Conservation (phyloP, 2,329 filamentous ascomycete species). For the Diaporthe australafricana region DNA sequence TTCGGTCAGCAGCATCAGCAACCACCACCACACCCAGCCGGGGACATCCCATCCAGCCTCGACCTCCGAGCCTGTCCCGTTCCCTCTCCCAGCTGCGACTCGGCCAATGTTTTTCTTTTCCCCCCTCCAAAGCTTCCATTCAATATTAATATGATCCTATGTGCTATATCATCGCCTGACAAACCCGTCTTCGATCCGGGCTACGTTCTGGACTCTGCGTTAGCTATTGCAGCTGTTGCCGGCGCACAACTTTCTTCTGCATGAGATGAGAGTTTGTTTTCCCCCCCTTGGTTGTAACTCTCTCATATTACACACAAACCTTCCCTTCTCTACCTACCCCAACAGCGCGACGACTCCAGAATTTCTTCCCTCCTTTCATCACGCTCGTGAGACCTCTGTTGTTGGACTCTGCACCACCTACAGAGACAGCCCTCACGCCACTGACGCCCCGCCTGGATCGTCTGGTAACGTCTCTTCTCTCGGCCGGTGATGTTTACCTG, state of each 20-base stretch:
- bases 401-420: slow-evolving; percentile 26
- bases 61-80: slow-evolving; percentile 19
- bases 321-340: not conserved
- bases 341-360: not conserved
- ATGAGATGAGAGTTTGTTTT: slow-evolving; percentile 20
- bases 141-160: slow-evolving; percentile 16
- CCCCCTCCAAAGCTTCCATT: slow-evolving; percentile 9
- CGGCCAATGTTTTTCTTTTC: slow-evolving; percentile 28
- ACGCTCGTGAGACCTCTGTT: slow-evolving; percentile 30
- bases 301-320: slow-evolving; percentile 18
- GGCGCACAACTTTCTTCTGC: slow-evolving; percentile 13
- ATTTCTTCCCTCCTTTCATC: slow-evolving; percentile 27
- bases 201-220: slow-evolving; percentile 1
- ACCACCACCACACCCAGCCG: not conserved
- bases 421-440: slow-evolving; percentile 18
- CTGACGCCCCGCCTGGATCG: slow-evolving; percentile 1
- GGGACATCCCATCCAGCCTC: slow-evolving; percentile 28
- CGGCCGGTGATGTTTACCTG: slow-evolving; percentile 30
- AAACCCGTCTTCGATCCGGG: not conserved
- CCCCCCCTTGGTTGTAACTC: not conserved
- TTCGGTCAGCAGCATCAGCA: slow-evolving; percentile 21
- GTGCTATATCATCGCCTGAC: slow-evolving; percentile 24
- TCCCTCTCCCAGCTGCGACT: slow-evolving; percentile 23
- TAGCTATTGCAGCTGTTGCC: slow-evolving; percentile 11
- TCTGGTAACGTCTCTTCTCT: slow-evolving; percentile 21